Percentiles rank a stretch among this genome's conserved stretches.
Evolutionary conservation across 2,329 filamentous ascomycete genomes (phyloP).

Genomic region (Exophiala calicioides): DNA sequence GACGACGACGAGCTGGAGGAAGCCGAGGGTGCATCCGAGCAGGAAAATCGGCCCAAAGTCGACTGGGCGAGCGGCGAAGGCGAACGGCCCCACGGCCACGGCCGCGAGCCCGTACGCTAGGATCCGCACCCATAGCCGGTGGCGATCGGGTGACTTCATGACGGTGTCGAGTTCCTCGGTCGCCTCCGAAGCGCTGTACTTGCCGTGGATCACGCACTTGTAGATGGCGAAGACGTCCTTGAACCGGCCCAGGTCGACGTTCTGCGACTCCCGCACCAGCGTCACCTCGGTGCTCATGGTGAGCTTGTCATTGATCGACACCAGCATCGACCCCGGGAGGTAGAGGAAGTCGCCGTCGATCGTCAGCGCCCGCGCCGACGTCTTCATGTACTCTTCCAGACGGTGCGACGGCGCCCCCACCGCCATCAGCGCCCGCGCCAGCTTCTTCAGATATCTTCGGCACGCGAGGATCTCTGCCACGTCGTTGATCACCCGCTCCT

Average conservation of each 20-base stretch:
- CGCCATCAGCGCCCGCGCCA: slow-evolving; percentile 84
- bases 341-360: slow-evolving; percentile 90
- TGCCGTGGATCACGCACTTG: slow-evolving; percentile 51
- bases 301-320: slow-evolving; percentile 69
- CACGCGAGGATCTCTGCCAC: slow-evolving; percentile 71
- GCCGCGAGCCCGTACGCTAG: slow-evolving; percentile 74
- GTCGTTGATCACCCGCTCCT: slow-evolving; percentile 37
- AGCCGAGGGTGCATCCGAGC: slow-evolving; percentile 71
- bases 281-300: slow-evolving; percentile 51
- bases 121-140: slow-evolving; percentile 56
- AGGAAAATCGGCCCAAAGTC: slow-evolving; percentile 77
- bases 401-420: slow-evolving; percentile 90
- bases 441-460: slow-evolving; percentile 78
- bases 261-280: slow-evolving; percentile 45
- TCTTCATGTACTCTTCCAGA: slow-evolving; percentile 84
- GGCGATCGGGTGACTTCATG: slow-evolving; percentile 59
- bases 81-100: slow-evolving; percentile 74
- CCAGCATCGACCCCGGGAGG: slow-evolving; percentile 89
- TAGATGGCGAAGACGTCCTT: slow-evolving; percentile 50
- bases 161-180: slow-evolving; percentile 53
- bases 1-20: slow-evolving; percentile 72
- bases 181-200: slow-evolving; percentile 49
- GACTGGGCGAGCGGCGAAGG: slow-evolving; percentile 73
- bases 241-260: slow-evolving; percentile 46
- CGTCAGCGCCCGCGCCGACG: slow-evolving; percentile 84